These are phyloP conservation scores for Mortierella sp. DNA, from an alignment of 371 early-diverging fungal genomes.

Conservation along the genomic window DNA sequence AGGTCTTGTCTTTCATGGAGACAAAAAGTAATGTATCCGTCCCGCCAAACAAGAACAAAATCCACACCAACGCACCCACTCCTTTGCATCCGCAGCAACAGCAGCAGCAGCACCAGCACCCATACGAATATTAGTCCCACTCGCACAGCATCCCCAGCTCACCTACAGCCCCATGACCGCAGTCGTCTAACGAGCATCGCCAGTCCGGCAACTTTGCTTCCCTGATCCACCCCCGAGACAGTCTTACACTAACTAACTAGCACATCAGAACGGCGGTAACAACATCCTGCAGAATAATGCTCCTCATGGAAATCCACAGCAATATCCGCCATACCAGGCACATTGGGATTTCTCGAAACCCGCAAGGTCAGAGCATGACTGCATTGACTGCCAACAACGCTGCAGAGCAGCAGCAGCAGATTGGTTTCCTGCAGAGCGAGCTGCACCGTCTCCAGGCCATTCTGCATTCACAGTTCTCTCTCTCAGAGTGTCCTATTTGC, in stretches of 20 bases:
- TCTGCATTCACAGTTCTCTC: not conserved
- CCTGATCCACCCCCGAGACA: not conserved
- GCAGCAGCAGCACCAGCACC: not conserved
- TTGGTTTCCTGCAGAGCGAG: not conserved
- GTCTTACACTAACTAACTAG: not conserved
- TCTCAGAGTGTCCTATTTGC: too few relatives aligned
- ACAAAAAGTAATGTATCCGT: not conserved
- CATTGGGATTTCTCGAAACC: not conserved
- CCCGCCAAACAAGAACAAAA: not conserved
- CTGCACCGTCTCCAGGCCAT: not conserved
- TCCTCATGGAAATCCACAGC: not conserved
- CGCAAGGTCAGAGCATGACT: not conserved
- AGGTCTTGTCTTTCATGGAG: not conserved
- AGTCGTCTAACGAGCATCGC: not conserved
- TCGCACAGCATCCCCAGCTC: not conserved
- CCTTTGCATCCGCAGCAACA: not conserved
- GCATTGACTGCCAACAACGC: not conserved
- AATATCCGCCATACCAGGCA: not conserved
- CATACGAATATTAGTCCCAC: not conserved
- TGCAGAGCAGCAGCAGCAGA: not conserved
- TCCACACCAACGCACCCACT: not conserved
- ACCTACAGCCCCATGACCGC: not conserved
- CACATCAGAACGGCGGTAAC: too few relatives aligned
- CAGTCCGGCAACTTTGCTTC: not conserved
- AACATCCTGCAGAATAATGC: too few relatives aligned